Evolutionary conservation across 768 basidiomycete species (phyloP).

Genomic region (Hypholoma fasciculare): DNA sequence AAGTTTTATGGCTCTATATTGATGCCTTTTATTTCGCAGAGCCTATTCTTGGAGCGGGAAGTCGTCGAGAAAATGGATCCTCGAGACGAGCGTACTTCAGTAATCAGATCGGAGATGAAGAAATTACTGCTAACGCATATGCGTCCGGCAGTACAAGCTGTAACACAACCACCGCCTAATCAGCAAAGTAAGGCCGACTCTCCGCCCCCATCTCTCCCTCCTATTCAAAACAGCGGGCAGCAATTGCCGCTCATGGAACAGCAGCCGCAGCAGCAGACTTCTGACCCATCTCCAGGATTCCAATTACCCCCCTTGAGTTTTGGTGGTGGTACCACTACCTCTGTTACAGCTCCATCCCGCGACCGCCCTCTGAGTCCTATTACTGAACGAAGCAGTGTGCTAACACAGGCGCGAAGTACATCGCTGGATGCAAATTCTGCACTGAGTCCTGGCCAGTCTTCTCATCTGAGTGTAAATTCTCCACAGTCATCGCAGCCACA

Average conservation of each 20-base stretch:
- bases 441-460: slow-evolving; percentile 10
- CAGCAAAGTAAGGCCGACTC: slow-evolving; percentile 21
- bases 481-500: slow-evolving; percentile 1
- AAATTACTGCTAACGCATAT: slow-evolving; percentile 66
- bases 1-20: background rate
- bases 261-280: slow-evolving; percentile 7
- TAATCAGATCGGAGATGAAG: slow-evolving; percentile 61
- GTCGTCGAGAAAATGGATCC: slow-evolving; percentile 77
- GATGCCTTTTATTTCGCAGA: slow-evolving; percentile 36
- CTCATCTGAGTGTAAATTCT: slow-evolving; percentile 12
- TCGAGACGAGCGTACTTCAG: slow-evolving; percentile 74
- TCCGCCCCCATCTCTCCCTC: slow-evolving; percentile 34
- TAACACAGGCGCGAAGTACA: slow-evolving; percentile 24
- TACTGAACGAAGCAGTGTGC: slow-evolving; percentile 48
- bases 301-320: slow-evolving; percentile 68
- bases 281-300: slow-evolving; percentile 27
- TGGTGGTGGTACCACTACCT: slow-evolving; percentile 18
- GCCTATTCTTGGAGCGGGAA: slow-evolving; percentile 87
- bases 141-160: slow-evolving; percentile 38
- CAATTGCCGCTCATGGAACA: slow-evolving; percentile 2
- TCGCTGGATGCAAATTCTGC: slow-evolving; percentile 21
- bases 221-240: slow-evolving; percentile 26
- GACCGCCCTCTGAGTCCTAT: slow-evolving; percentile 58
- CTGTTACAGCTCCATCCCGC: slow-evolving; percentile 18
- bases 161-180: slow-evolving; percentile 15